These are phyloP conservation scores for Uromyces viciae-fabae DNA, from an alignment of 1,284 basidiomycete species.

Conservation along the genomic window DNA sequence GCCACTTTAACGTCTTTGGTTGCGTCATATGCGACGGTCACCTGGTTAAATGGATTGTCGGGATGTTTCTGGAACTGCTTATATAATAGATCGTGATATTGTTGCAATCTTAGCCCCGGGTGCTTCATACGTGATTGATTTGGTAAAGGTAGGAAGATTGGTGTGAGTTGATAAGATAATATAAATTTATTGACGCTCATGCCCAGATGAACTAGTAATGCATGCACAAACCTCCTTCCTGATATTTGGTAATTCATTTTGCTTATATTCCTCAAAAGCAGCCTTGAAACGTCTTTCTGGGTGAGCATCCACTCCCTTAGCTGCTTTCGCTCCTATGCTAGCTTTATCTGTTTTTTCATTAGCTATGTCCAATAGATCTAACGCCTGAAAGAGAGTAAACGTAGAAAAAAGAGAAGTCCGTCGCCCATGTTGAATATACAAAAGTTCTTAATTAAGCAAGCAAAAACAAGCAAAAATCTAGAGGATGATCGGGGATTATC, in stretches of 20 bases:
- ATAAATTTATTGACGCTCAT: background rate
- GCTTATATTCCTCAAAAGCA: conserved; percentile 42
- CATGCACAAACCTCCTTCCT: conserved; percentile 20
- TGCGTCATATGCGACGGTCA: conserved; percentile 53
- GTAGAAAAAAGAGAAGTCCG: background rate
- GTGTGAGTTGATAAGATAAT: background rate
- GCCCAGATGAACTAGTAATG: no score
- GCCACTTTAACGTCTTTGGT: conserved; percentile 53
- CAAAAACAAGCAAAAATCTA: no score
- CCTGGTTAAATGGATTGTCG: conserved; percentile 55
- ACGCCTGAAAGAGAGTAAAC: conserved; percentile 46
- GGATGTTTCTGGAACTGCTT: conserved; percentile 55
- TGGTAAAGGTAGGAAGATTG: background rate
- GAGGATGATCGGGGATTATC: no score
- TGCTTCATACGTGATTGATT: conserved; percentile 41
- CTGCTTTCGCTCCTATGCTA: conserved; percentile 52
- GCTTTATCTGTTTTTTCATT: conserved; percentile 53
- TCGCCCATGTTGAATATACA: no score
- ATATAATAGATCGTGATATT: conserved; percentile 54
- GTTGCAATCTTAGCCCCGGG: conserved; percentile 53
- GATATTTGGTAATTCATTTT: conserved; percentile 24
- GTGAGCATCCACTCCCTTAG: conserved; percentile 52
- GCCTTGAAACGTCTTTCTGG: conserved; percentile 55
- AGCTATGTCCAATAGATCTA: conserved; percentile 53
- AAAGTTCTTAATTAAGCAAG: no score